Base-by-base conservation (phyloP, 768 basidiomycete genomes). In the Rhodotorula taiwanensis region DNA sequence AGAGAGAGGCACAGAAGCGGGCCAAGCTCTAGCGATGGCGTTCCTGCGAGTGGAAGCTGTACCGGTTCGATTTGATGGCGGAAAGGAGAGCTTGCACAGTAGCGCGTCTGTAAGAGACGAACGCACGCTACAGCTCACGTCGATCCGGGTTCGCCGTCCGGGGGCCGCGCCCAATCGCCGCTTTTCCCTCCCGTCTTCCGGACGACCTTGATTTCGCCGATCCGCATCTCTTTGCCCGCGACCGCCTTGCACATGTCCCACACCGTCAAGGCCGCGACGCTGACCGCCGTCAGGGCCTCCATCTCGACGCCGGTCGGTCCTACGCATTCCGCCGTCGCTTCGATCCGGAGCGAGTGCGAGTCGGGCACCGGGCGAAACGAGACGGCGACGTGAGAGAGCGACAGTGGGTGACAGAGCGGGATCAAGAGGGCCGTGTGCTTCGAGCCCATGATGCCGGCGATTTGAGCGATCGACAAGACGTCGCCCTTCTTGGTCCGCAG, bases 171-270 rank as follows among this genome's bases (percentile, higher is more conserved):
- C 76, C 89, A 92, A 75, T 85, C 83, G 18, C 84, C 86, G 70
- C 84, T 85, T 75, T 79, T 80, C 23, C 89, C 90, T 18, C 89
- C 90, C 33, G 80, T 78, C 75, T 92, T 92, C 36, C 77, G 75
- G 2, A 78, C 77, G 5, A 90, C 85, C 66, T 81, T 76, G 42
- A 90, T 81, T 28, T 83, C 73, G 13, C 82, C 79, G 41, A 95
- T 88, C 62, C 82, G 77, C 88, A 94, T 91, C 60, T 88, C 86
- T 73, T 82, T 81, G n/a, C 89, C 91, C 1, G 87, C 89, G 3
- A 89, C 85, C 8, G 86, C 86, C 76, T 93, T 92, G 34, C 92
- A 80, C 90, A 94, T 92, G 73, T 91, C 89, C 87, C 89, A 94
- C 20, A 92, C 84, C 2, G 88, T 89, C 57, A 93, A 77, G 36